Conservation (phyloP, 371 early-diverging fungal species). For the Syncephalastrum racemosum region DNA sequence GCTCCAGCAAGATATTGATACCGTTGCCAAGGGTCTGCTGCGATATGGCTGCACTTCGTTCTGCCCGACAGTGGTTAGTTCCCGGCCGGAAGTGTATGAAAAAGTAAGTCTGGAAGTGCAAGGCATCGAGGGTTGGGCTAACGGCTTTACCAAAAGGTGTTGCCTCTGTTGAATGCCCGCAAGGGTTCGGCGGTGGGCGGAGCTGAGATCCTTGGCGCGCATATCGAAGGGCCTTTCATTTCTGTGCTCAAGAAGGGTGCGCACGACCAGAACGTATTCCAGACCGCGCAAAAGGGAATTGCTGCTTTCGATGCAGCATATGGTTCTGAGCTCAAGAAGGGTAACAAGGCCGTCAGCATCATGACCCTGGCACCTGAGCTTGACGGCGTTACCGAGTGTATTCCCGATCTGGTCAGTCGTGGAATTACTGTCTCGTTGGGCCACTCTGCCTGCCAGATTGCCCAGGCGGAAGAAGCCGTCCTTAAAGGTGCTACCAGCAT, state of each 20-base stretch:
- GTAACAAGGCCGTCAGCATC: conserved; percentile 60
- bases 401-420: conserved; percentile 65
- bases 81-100: conserved; percentile 69
- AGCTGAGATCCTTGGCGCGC: conserved; percentile 82
- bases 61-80: conserved; percentile 85
- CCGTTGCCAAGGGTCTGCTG: conserved; percentile 74
- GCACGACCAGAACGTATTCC: conserved; percentile 71
- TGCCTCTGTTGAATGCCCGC: conserved; percentile 69
- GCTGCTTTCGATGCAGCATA: conserved; percentile 72
- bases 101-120: conserved; percentile 44
- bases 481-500: conserved; percentile 65
- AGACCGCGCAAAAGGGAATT: conserved; percentile 65
- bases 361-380: conserved; percentile 86
- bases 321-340: conserved; percentile 54
- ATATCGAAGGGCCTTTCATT: conserved; percentile 84
- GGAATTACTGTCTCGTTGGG: conserved; percentile 74
- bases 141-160: conserved; percentile 29
- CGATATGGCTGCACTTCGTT: conserved; percentile 81
- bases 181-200: conserved; percentile 69
- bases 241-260: conserved; percentile 66
- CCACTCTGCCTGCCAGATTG: conserved; percentile 73
- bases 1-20: conserved; percentile 53
- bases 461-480: conserved; percentile 72
- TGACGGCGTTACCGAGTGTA: conserved; percentile 69
- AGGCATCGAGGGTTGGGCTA: not conserved